phyloP scores from a whole-genome alignment of 805 yeast species.

The Debaryomyces tyrocola region DNA sequence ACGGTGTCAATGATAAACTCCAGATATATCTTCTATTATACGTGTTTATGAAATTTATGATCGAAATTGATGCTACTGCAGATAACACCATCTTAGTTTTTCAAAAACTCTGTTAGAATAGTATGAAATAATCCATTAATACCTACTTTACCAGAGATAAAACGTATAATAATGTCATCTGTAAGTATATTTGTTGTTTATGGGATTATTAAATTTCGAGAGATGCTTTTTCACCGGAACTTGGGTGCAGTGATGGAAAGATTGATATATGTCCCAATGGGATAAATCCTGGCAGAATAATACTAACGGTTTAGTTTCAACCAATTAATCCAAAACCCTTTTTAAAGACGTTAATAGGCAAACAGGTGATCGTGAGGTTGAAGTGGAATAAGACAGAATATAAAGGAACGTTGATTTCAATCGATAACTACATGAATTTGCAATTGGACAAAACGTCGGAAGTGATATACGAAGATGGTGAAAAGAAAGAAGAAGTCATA shows the following conservation, averaged over 20 bases:
- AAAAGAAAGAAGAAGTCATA: conserved; percentile 33
- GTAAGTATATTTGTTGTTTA: conserved; percentile 6
- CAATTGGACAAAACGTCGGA: conserved; percentile 62
- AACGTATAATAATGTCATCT: conserved; percentile 8
- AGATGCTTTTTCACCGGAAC: too few relatives aligned
- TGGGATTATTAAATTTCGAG: too few relatives aligned
- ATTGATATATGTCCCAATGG: too few relatives aligned
- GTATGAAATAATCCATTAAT: too few relatives aligned
- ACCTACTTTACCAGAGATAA: too few relatives aligned
- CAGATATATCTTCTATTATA: neutral
- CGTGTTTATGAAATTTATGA: conserved; percentile 3
- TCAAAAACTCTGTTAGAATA: neutral
- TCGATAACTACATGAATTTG: conserved; percentile 91
- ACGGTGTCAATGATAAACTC: neutral
- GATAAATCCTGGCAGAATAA: too few relatives aligned
- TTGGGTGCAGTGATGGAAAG: too few relatives aligned
- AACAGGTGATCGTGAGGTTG: conserved; percentile 70
- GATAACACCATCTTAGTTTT: neutral
- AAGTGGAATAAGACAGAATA: conserved; percentile 93
- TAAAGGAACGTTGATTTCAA: conserved; percentile 71
- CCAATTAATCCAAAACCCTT: conserved; percentile 93
- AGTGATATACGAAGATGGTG: conserved; percentile 46
- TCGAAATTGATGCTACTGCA: neutral
- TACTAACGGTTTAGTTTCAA: conserved; percentile 30
- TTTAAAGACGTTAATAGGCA: conserved; percentile 69